Evolutionary conservation across 371 early-diverging fungal genomes (phyloP).

Genomic region (Saksenaea vasiformis): DNA sequence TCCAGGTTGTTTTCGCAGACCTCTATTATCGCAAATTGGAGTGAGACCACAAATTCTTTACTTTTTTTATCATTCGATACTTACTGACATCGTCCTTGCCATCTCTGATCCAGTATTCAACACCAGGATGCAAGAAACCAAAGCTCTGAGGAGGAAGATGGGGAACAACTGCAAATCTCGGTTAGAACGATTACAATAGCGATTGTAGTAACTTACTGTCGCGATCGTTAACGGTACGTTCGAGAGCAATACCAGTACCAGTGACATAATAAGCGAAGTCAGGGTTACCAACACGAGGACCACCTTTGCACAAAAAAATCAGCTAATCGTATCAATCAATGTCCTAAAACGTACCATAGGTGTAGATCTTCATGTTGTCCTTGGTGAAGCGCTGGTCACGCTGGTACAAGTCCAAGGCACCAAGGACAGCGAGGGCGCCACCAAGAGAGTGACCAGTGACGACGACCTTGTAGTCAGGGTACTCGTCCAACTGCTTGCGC

Average conservation of each 20-base stretch:
- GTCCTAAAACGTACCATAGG: slow-evolving; percentile 8
- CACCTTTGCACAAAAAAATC: slow-evolving; percentile 7
- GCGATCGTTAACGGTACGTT: slow-evolving; percentile 20
- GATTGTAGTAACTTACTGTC: slow-evolving; percentile 18
- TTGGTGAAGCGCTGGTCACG: slow-evolving; percentile 11
- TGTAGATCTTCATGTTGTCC: slow-evolving; percentile 10
- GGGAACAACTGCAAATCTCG: slow-evolving; percentile 5
- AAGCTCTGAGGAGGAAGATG: slow-evolving; percentile 13
- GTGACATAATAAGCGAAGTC: slow-evolving; percentile 22
- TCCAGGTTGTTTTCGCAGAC: slow-evolving; percentile 7
- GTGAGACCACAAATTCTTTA: not conserved
- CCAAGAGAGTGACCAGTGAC: slow-evolving; percentile 28
- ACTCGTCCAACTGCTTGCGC: slow-evolving; percentile 3
- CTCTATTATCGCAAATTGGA: not conserved
- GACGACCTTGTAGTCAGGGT: slow-evolving; percentile 19
- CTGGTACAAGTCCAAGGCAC: slow-evolving; percentile 24
- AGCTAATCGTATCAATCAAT: not conserved
- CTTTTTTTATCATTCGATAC: not conserved
- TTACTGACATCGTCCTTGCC: slow-evolving; percentile 12
- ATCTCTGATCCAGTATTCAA: slow-evolving; percentile 20
- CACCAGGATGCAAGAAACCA: slow-evolving; percentile 23
- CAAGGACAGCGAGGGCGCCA: slow-evolving; percentile 17
- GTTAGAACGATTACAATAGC: not conserved
- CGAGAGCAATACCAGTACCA: slow-evolving; percentile 12
- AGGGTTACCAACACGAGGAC: slow-evolving; percentile 22